Base-by-base conservation (phyloP, 164 flowering plant species). In the Magnolia kwangsiensis region DNA sequence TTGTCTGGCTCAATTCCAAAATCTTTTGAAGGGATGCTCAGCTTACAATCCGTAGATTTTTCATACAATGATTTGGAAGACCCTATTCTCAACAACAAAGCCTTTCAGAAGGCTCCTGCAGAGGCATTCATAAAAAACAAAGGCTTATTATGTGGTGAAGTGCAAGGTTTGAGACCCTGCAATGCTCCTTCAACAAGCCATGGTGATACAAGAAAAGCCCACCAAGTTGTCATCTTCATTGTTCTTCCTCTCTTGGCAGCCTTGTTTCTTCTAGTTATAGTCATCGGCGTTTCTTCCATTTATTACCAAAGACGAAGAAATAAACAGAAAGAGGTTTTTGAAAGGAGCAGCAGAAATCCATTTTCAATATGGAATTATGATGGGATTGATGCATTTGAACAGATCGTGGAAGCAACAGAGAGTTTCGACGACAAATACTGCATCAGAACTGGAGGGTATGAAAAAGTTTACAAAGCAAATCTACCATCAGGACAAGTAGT, bases 361-460 rank as follows among this genome's bases (percentile, higher is more conserved):
- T 29, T 70, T 11, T 20, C 80, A 63, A 84, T 90, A 64, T 89
- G 91, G 92, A 86, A 81, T 74, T 81, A 77, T 63, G 87, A 85
- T 79, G 89, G 84, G 64, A 89, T 78, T 68, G 81, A 87, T 73
- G 87, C 82, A 7, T 89, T 83, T 70, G 77, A 79, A 21, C 87
- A 88, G 2, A 84, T 88, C n/a, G 84, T 78, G 0, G 84, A 79
- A 78, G 90, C 88, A 74, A 89, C 90, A 0, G 84, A 89, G 14
- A 76, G 87, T 78, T 91, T 89, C 73, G 58, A 71, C 50, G 87
- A 84, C 13, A 81, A 63, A 66, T 86, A 82, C 81, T 84, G 86
- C 76, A 85, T 90, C 50, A 92, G 95, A 7, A 85, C 61, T 79
- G 93, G 93, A 66, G 91, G 91, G 16, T 89, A 79, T 77, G 93